Evolutionary conservation across 768 basidiomycete genomes (phyloP), one percentile per base, ranked within the genome.

Genomic region (Rhodotorula diobovata): DNA sequence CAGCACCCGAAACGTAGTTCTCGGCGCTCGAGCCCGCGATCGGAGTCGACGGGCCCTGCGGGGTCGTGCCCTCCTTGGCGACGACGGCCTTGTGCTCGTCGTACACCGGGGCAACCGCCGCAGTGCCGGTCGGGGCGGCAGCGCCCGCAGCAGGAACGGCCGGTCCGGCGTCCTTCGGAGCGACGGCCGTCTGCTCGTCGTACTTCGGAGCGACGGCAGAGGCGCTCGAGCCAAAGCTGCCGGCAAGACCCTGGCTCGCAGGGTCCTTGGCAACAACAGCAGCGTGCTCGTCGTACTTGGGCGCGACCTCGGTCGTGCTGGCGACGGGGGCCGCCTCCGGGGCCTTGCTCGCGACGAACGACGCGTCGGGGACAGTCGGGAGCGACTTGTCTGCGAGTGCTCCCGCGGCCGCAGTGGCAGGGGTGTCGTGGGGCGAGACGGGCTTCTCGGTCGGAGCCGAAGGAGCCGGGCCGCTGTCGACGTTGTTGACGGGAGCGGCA

Each of bases 251-350:
- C 45, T 15, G 18, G 45, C 45, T 46, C 45, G 16, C 21, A 4
- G 21, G 6, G 23, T 46, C 70, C 54, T 64, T 64, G 20, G 63
- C 41, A 2, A 35, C 63, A 18, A 64, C 63, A 23, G 65, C 65
- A 48, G 65, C 59, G 35, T 58, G 37, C 37, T 58, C 56, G 57
- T 66, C 57, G 57, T 71, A 71, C 57, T 67, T 66, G 48, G 70
- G 70, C 32, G 66, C 70, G 20, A 45, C 66, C 3, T 41, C 55
- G 35, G 61, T 67, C 10, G 66, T 60, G 48, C 14, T 32, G 30
- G 41, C 20, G 12, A 63, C 53, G 20, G 37, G 39, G 21, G 59
- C 50, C 15, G 15, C 16, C 18, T 51, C 25, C 30, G 45, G 30
- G 6, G 20, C 35, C 50, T 62, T 51, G 48, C 25, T 45, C 28